Evolutionary conservation across 768 basidiomycete genomes (phyloP).

Genomic region (Chalciporus piperatus): DNA sequence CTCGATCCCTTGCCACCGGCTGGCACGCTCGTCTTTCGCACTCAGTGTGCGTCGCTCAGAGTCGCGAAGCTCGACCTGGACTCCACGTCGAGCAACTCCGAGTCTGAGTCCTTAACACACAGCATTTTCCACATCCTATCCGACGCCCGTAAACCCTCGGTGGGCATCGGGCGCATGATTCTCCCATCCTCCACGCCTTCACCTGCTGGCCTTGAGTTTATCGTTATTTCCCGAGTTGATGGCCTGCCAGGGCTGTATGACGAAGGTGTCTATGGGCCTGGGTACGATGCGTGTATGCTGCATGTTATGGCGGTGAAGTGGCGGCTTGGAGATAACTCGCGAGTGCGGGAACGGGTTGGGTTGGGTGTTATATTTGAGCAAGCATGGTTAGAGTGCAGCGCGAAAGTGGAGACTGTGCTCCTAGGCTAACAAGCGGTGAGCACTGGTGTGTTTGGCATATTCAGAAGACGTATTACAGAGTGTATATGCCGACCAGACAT

Average conservation of each 20-base stretch:
- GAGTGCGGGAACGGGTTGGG: constrained; percentile 19
- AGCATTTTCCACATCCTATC: constrained; percentile 13
- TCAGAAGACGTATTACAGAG: no score
- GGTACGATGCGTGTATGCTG: constrained; percentile 14
- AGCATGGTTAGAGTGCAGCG: constrained; percentile 14
- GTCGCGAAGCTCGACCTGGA: constrained; percentile 3
- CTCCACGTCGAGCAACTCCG: neutral
- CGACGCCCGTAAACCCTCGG: neutral
- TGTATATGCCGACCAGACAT: no score
- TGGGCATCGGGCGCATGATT: constrained; percentile 15
- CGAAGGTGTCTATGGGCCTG: constrained; percentile 7
- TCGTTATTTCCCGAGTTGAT: constrained; percentile 17
- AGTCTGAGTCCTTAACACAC: neutral
- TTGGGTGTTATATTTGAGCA: constrained; percentile 18
- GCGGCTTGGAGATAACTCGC: neutral
- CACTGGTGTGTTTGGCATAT: no score
- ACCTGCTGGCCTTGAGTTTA: constrained; percentile 9
- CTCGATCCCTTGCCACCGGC: constrained; percentile 2
- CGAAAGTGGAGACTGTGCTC: neutral
- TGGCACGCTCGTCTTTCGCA: constrained; percentile 26
- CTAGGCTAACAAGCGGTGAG: neutral
- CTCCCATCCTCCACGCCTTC: constrained; percentile 13
- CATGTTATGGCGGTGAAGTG: constrained; percentile 21
- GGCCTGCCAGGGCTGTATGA: constrained; percentile 7
- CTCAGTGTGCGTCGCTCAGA: constrained; percentile 11